phyloP scores from a whole-genome alignment of 257 asterid genomes.

The Nicotiana noctiflora region DNA sequence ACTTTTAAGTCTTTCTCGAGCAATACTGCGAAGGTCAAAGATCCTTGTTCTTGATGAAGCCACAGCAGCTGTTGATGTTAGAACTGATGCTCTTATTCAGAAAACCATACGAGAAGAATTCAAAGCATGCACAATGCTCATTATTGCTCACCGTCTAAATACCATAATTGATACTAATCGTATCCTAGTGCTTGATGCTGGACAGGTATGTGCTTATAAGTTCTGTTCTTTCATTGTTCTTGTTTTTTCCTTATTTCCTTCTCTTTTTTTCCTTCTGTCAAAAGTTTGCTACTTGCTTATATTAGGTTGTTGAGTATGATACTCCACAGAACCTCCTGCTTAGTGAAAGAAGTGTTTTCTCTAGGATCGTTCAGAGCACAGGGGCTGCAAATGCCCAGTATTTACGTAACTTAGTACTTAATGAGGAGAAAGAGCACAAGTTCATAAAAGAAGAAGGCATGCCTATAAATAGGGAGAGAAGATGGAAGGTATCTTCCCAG shows the following conservation, averaged over 20 bases:
- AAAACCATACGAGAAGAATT: slow-evolving; percentile 75
- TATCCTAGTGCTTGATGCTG: slow-evolving; percentile 64
- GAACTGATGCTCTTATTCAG: slow-evolving; percentile 84
- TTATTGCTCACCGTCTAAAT: slow-evolving; percentile 76
- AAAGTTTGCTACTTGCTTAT: slow-evolving; percentile 2
- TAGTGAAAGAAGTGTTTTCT: slow-evolving; percentile 52
- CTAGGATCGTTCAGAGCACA: slow-evolving; percentile 70
- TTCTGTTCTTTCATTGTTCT: not conserved
- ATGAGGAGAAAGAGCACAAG: slow-evolving; percentile 25
- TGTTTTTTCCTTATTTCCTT: not conserved
- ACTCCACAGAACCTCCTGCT: slow-evolving; percentile 51
- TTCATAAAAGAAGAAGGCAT: not conserved
- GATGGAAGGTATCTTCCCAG: slow-evolving; percentile 42
- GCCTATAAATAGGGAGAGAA: slow-evolving; percentile 26
- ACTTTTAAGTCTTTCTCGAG: slow-evolving; percentile 72
- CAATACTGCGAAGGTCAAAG: slow-evolving; percentile 68
- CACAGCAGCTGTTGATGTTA: slow-evolving; percentile 80
- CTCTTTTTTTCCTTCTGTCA: not conserved
- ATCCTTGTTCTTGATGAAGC: slow-evolving; percentile 90
- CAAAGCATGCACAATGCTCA: slow-evolving; percentile 74
- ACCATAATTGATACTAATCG: slow-evolving; percentile 68
- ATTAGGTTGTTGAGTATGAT: slow-evolving; percentile 54
- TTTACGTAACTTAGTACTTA: slow-evolving; percentile 48
- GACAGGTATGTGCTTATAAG: slow-evolving; percentile 37
- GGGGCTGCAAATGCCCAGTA: slow-evolving; percentile 75